Evolutionary conservation across 169 alveolate genomes (phyloP).

Genomic region (Amoebophrya sp.): DNA sequence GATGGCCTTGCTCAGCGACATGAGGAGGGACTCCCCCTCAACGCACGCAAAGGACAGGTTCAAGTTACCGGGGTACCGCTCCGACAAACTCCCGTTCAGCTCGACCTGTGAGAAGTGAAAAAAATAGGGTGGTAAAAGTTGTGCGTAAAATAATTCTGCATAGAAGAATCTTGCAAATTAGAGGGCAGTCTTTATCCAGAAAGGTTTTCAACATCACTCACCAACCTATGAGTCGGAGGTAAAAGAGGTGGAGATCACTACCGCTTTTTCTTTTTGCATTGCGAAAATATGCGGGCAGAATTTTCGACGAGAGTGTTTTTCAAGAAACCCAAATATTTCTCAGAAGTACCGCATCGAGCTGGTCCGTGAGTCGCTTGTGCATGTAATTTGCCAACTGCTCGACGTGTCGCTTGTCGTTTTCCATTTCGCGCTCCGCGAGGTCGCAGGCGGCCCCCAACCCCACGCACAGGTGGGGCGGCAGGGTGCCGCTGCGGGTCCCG

Average conservation of each 20-base stretch:
- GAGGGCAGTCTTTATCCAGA: background rate
- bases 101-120: constrained; percentile 46
- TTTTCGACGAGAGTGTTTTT: no score
- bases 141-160: no score
- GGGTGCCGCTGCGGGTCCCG: constrained; percentile 94
- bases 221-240: background rate
- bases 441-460: constrained; percentile 96
- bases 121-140: no score
- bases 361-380: background rate
- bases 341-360: constrained; percentile 28
- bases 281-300: no score
- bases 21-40: constrained; percentile 80
- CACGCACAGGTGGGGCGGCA: constrained; percentile 82
- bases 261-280: no score
- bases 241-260: no score
- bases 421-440: constrained; percentile 81
- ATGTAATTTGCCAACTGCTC: constrained; percentile 50
- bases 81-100: constrained; percentile 52
- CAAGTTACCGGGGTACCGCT: constrained; percentile 79
- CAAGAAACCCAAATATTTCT: constrained; percentile 40
- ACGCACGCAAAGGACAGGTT: constrained; percentile 90
- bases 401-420: constrained; percentile 79
- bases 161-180: no score
- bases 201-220: background rate
- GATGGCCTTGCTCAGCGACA: constrained; percentile 49